Percentiles rank a stretch among this genome's conserved stretches.
Conservation (phyloP, 2,329 filamentous ascomycete genomes). For the Ascochyta rabiei region DNA sequence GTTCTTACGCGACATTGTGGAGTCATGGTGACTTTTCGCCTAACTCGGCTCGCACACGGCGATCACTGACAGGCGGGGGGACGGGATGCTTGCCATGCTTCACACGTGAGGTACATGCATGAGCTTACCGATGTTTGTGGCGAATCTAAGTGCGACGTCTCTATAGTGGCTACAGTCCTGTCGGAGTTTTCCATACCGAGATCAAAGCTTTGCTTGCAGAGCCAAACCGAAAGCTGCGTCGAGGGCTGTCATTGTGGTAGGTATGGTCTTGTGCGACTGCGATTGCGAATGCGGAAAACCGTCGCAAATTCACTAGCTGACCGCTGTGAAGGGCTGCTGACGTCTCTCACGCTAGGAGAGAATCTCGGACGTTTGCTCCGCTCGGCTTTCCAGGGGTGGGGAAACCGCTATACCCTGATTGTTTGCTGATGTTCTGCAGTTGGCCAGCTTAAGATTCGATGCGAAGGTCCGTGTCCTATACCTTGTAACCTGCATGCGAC, state of each 20-base stretch:
- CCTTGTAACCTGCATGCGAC: constrained; percentile 4
- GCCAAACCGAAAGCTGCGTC: neutral
- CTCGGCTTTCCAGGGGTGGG: constrained; percentile 1
- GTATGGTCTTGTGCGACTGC: neutral
- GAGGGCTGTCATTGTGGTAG: neutral
- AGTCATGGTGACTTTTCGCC: constrained; percentile 3
- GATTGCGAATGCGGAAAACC: constrained; percentile 3
- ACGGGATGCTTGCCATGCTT: neutral
- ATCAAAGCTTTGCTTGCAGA: neutral
- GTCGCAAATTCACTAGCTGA: neutral
- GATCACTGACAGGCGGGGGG: constrained; percentile 9
- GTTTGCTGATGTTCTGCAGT: constrained; percentile 1
- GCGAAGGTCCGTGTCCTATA: constrained; percentile 1
- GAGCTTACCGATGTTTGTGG: neutral
- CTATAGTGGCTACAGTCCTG: neutral
- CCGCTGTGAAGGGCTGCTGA: neutral
- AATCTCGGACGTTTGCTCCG: constrained; percentile 1
- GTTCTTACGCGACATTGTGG: neutral
- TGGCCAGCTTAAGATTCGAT: constrained; percentile 4
- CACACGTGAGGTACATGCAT: neutral
- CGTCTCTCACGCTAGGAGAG: neutral
- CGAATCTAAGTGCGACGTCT: constrained; percentile 1
- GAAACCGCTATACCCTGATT: constrained; percentile 1
- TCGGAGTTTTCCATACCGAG: neutral
- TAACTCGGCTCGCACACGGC: constrained; percentile 1